phyloP scores from a whole-genome alignment of 139 green algal species.

The Chlorella sp. region DNA sequence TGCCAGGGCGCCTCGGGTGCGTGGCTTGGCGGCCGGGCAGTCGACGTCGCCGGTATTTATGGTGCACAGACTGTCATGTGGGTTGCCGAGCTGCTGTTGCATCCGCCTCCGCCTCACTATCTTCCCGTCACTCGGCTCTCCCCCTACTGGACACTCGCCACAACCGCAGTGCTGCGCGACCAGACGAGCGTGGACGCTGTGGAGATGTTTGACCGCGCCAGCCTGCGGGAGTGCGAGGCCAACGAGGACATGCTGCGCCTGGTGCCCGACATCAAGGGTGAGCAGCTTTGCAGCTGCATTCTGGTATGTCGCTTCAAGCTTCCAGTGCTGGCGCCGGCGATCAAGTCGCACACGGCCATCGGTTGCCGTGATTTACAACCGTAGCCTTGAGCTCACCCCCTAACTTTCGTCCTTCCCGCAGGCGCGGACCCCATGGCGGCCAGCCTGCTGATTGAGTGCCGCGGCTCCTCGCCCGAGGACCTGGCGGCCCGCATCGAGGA shows the following conservation, averaged over 20 bases:
- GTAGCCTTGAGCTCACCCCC: not conserved
- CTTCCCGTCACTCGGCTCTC: conserved; percentile 21
- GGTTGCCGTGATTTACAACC: not conserved
- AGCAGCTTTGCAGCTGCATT: not conserved
- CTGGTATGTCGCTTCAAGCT: no score
- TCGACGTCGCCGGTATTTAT: not conserved
- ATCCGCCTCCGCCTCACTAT: not conserved
- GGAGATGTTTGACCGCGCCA: conserved; percentile 94
- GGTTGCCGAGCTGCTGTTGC: not conserved
- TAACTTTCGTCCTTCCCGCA: not conserved
- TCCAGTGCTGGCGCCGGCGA: no score
- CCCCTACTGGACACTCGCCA: conserved; percentile 74
- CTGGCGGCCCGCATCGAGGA: conserved; percentile 77
- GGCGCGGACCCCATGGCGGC: conserved; percentile 79
- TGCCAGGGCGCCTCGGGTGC: conserved; percentile 69
- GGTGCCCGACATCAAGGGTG: conserved; percentile 84
- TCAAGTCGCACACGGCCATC: no score
- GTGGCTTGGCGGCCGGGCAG: not conserved
- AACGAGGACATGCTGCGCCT: conserved; percentile 82
- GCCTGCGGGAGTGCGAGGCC: conserved; percentile 75
- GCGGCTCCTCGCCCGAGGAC: conserved; percentile 66
- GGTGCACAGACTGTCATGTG: not conserved
- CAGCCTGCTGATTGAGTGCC: conserved; percentile 94
- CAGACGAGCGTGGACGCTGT: conserved; percentile 95
- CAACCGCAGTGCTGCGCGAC: conserved; percentile 78